These are phyloP conservation scores for Blastobotrys elegans DNA, from an alignment of 1,139 yeast genomes.

Conservation along the genomic window DNA sequence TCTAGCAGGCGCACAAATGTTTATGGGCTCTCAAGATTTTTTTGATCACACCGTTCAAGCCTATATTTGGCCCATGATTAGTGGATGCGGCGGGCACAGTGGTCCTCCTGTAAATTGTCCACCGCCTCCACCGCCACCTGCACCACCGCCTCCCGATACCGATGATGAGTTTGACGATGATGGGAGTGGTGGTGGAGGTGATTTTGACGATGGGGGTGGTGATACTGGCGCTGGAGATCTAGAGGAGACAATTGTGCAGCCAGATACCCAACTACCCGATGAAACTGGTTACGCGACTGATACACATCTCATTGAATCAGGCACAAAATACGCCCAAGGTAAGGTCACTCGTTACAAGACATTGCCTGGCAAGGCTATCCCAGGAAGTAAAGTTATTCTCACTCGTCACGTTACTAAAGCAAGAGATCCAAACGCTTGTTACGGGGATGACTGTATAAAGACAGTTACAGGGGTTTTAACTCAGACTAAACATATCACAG, in stretches of 20 bases:
- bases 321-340: constrained; percentile 1
- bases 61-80: constrained; percentile 7
- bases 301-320: neutral
- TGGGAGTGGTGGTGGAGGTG: neutral
- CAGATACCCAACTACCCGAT: neutral
- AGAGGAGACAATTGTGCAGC: neutral
- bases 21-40: constrained; percentile 17
- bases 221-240: neutral
- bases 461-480: constrained; percentile 8
- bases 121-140: neutral
- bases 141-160: constrained; percentile 2
- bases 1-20: constrained; percentile 21
- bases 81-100: constrained; percentile 4
- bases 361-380: neutral
- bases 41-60: constrained; percentile 24
- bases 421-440: constrained; percentile 9
- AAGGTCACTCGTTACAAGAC: constrained; percentile 2
- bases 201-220: neutral
- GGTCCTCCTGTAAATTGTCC: constrained; percentile 1
- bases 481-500: neutral
- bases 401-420: constrained; percentile 3
- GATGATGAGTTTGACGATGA: too few relatives aligned
- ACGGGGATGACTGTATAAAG: constrained; percentile 8
- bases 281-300: constrained; percentile 1
- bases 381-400: constrained; percentile 2